These are phyloP conservation scores for Primulina tabacum DNA, from an alignment of 257 asterid genomes.

Conservation along the genomic window DNA sequence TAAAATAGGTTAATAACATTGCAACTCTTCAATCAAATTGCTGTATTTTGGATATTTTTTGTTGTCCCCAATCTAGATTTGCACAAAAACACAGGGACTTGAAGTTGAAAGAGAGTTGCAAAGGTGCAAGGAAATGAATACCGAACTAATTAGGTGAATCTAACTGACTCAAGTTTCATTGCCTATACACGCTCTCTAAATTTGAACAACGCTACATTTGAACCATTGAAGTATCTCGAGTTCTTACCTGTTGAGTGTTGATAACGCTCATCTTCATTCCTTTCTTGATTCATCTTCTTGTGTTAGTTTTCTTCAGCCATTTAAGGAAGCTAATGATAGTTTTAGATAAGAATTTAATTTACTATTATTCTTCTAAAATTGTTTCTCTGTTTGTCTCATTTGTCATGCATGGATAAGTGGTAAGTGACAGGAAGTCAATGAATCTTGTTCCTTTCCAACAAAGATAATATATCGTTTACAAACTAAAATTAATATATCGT, in stretches of 20 bases:
- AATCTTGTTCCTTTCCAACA: too few relatives aligned
- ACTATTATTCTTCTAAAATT: not conserved
- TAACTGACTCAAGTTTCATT: constrained; percentile 12
- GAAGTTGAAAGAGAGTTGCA: constrained; percentile 38
- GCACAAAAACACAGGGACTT: constrained; percentile 39
- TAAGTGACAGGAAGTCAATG: too few relatives aligned
- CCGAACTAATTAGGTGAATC: constrained; percentile 47
- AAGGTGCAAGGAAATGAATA: constrained; percentile 41
- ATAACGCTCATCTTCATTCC: constrained; percentile 5
- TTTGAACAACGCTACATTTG: constrained; percentile 9
- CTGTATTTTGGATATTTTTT: not conserved
- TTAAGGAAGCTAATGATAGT: not conserved
- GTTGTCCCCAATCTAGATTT: constrained; percentile 13
- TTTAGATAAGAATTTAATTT: not conserved
- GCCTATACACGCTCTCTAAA: constrained; percentile 5
- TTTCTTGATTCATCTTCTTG: constrained; percentile 7
- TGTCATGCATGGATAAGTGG: not conserved
- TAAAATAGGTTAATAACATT: constrained; percentile 34
- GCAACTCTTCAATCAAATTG: constrained; percentile 1
- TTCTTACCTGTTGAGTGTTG: not conserved
- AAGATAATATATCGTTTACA: too few relatives aligned
- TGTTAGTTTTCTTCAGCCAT: not conserved
- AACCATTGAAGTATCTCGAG: constrained; percentile 12
- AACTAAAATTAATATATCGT: too few relatives aligned
- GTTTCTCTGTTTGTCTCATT: not conserved